A percentile compares a stretch with the other conserved stretches of the same genome.
These are phyloP conservation scores for Singerocomus inundabilis DNA, from an alignment of 1,284 basidiomycete genomes.

Conservation along the genomic window DNA sequence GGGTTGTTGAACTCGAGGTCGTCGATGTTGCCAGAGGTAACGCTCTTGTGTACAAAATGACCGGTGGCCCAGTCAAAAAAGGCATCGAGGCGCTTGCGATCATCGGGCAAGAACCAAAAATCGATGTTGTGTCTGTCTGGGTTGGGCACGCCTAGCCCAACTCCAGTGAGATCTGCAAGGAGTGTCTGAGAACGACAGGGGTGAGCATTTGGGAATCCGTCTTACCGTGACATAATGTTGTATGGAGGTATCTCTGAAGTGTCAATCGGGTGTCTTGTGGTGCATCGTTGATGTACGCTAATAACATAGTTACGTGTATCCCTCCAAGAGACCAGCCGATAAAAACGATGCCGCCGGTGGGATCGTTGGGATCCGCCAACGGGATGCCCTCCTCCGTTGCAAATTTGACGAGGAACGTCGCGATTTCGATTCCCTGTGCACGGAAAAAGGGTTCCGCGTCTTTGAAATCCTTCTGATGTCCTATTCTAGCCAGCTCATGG, in stretches of 20 bases:
- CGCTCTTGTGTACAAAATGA: slow-evolving; percentile 20
- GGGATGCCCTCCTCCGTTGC: slow-evolving; percentile 23
- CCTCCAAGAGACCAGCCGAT: slow-evolving; percentile 29
- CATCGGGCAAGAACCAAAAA: slow-evolving; percentile 4
- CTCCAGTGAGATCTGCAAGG: slow-evolving; percentile 9
- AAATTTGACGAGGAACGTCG: slow-evolving; percentile 25
- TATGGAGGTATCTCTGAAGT: slow-evolving; percentile 26
- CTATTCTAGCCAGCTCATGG: slow-evolving; percentile 12
- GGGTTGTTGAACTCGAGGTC: slow-evolving; percentile 23
- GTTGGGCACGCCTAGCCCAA: slow-evolving; percentile 5
- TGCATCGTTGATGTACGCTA: slow-evolving; percentile 25
- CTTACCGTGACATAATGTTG: slow-evolving; percentile 26
- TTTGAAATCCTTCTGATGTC: slow-evolving; percentile 16
- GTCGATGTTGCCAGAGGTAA: slow-evolving; percentile 18
- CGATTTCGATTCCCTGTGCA: slow-evolving; percentile 25
- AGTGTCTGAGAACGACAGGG: not conserved
- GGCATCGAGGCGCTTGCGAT: slow-evolving; percentile 13
- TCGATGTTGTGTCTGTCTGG: not conserved
- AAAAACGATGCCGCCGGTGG: slow-evolving; percentile 20
- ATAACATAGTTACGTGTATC: slow-evolving; percentile 7
- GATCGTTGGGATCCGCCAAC: not conserved
- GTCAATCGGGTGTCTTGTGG: slow-evolving; percentile 4
- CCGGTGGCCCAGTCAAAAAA: slow-evolving; percentile 17
- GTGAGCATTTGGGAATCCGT: not conserved
- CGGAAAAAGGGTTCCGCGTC: slow-evolving; percentile 21